Base-by-base conservation (phyloP, 306 rosid species). In the Luffa aegyptiaca region DNA sequence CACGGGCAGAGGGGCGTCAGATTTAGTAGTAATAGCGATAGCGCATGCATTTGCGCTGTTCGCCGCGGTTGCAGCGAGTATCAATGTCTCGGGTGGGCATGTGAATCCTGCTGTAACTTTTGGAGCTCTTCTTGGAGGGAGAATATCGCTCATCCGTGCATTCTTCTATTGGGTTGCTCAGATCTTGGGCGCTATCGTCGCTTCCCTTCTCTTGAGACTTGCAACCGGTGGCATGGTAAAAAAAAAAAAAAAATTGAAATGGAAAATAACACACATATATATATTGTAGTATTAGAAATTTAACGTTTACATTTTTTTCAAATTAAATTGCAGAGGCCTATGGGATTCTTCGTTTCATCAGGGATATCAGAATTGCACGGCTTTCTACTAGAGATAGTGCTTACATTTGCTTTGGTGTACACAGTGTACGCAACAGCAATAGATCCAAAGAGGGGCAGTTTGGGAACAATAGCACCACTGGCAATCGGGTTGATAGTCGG, bases 101-200 rank as follows among this genome's bases (percentile, higher is more conserved):
- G 85, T 95, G 49, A 95, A 95, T 73, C 99, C 99, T 2, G 99
- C 97, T 0, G 97, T 95, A 8, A 95, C 99, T 9, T 91, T 95
- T 8, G 97, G 97, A 69, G 92, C 93, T 55, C 97, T 95, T 3
- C 39, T 95, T 0, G 97, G 97, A 3, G 98, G 97, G 7, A 89
- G 99, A 74, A 85, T 95, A 55, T 95, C 97, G 4, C 92, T 90
- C 1, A n/a, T 95, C 33, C 88, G 93, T 1, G 96, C 97, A 8
- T 2, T 91, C 46, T 95, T 83, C 86, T 95, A 90, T 81, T 93
- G 97, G 97, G 53, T 93, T 51, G 98, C 97, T 84, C 99, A 95
- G 82, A 88, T 95, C 45, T 90, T 95, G 0, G 99, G 94, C 56
- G 79, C 97, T 46, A 76, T 93, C 5, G 87, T 90, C 8, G 98